These are phyloP conservation scores for Aspergillus sclerotioniger DNA, from an alignment of 495 filamentous ascomycete species.

Conservation along the genomic window DNA sequence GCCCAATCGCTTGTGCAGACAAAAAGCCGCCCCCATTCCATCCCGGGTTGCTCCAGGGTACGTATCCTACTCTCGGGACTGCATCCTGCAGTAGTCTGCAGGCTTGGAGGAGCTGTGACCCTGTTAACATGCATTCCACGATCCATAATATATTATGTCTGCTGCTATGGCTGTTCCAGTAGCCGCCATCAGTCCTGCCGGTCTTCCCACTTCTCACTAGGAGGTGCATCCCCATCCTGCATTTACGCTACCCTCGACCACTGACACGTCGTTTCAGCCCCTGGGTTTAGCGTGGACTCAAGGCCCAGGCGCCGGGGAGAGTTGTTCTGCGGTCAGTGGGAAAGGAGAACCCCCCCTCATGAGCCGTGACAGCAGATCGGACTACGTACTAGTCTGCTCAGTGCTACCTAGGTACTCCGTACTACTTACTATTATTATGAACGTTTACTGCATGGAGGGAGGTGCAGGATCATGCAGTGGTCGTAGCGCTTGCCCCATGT, in stretches of 20 bases:
- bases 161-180: slow-evolving; percentile 10
- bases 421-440: neutral
- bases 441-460: slow-evolving; percentile 1
- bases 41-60: neutral
- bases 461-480: slow-evolving; percentile 3
- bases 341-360: neutral
- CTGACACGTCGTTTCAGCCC: neutral
- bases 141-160: neutral
- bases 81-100: slow-evolving; percentile 7
- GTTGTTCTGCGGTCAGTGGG: neutral
- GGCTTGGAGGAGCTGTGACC: slow-evolving; percentile 6
- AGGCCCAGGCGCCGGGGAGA: neutral
- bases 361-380: neutral
- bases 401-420: no score
- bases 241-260: slow-evolving; percentile 2
- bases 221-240: neutral
- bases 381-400: no score
- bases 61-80: neutral
- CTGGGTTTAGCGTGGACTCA: neutral
- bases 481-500: slow-evolving; percentile 5
- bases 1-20: slow-evolving; percentile 4
- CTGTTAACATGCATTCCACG: slow-evolving; percentile 3
- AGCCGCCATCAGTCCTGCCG: slow-evolving; percentile 6
- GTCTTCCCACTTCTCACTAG: neutral
- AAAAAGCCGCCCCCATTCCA: neutral